Base-by-base conservation (phyloP, 2,329 filamentous ascomycete genomes). In the Aureobasidium melanogenum region DNA sequence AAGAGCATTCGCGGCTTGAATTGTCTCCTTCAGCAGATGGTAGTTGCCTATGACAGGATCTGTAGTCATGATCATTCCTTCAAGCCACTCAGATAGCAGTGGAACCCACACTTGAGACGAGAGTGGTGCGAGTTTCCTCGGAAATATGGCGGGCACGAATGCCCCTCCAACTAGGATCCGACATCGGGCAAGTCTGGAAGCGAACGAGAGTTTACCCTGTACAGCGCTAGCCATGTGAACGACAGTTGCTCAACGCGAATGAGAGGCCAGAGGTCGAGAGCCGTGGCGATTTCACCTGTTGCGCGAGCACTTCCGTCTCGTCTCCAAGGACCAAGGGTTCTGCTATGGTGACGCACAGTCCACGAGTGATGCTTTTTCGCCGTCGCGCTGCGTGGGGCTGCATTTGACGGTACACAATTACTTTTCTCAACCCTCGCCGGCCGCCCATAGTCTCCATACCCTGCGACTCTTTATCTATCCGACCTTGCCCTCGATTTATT, bases 381-480 rank as follows among this genome's bases (percentile, higher is more conserved):
- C 56, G 56, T 60, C 56, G 56, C 56, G 24, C 56, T 50, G 46
- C 46, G 44, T 50, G 44, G 56, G 56, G 46, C 44, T 41, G 15
- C 15, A 8, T 17, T 50, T 60, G 56, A 60, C 56, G 39, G 26
- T 39, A 60, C 56, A 32, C 22, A 50, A 56, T 54, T 55, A 61
- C 59, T 61, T 61, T 55, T 55, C 59, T 26, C 59, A 61, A 61
- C 59, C 59, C 24, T n/a, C 46, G 17, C 30, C 56, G 44, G 56
- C 44, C 56, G 56, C 34, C 48, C 44, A 41, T 46, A 50, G 38
- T n/a, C n/a, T n/a, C n/a, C n/a, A n/a, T 22, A 24, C 39, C 36
- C 10, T 26, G n/a, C 34, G 56, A n/a, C n/a, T n/a, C 28, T 58
- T 58, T 52, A 51, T 62, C 46, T 50, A 54, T 52, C 52, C 43